Evolutionary conservation across 176 grass and related monocot species (phyloP), one percentile per base, ranked within the genome.

Genomic region (Leersia perrieri): DNA sequence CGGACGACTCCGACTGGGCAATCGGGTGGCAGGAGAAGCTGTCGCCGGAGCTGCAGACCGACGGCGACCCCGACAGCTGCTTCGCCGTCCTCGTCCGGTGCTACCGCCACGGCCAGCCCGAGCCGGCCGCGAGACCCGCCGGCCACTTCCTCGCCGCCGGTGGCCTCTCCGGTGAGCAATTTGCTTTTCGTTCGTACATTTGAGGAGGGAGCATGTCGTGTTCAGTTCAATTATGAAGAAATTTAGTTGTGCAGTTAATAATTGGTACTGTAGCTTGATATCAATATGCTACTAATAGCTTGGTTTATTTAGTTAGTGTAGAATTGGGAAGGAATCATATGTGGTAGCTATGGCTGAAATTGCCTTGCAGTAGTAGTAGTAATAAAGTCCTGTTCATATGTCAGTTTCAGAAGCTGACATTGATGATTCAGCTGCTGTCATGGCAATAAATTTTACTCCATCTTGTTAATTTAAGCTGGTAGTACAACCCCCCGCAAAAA

Each of bases 61-160:
- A 90, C 29, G 86, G 61, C 14, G 91, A 93, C 63, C 39, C 75
- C 9, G 92, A 91, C 75, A 36, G 16, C 74, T 87, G 81, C 83
- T 97, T 97, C 26, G 94, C 94, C 1, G 91, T 97, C 11, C 91
- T 93, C 31, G 94, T 97, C 11, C 94, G 74, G 11, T 97, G 94
- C 84, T 97, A 97, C 35, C 78, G 87, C 57, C 84, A 63, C 18
- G 86, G 83, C 76, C 84, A 68, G 23, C 28, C 39, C n/a, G 79
- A 87, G 75, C 80, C 87, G 87, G 64, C 60, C 5, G 30, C 20
- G 13, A 58, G 39, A 66, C 71, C 60, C 35, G 78, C 89, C 25
- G 87, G 64, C 68, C 55, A 60, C 33, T 83, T 91, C 45, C 74
- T 87, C 11, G 73, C 65, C 70, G 65, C 70, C 70, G 80, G 72